These are phyloP conservation scores for Zarea fungicola DNA, from an alignment of 2,329 filamentous ascomycete genomes.

Conservation along the genomic window DNA sequence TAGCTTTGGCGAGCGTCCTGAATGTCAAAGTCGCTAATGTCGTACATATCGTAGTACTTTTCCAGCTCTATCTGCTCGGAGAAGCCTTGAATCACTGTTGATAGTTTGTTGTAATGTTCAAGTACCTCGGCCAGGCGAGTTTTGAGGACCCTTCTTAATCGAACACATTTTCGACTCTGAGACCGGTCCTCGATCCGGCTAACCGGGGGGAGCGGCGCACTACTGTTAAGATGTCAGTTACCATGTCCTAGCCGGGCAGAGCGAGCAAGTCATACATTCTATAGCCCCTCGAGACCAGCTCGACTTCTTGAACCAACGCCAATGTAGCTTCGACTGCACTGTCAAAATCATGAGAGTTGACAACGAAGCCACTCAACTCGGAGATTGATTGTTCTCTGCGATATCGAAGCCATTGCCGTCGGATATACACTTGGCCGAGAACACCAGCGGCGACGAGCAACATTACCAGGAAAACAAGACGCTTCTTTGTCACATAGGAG, in stretches of 20 bases:
- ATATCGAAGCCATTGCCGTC: slow-evolving; percentile 76
- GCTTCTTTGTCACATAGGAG: slow-evolving; percentile 51
- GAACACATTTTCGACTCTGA: slow-evolving; percentile 71
- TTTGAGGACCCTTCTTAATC: slow-evolving; percentile 71
- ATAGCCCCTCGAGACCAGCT: slow-evolving; percentile 87
- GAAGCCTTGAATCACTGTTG: slow-evolving; percentile 62
- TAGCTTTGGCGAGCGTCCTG: slow-evolving; percentile 63
- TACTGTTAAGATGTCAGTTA: slow-evolving; percentile 46
- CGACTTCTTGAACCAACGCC: slow-evolving; percentile 87
- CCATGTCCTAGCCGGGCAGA: background rate
- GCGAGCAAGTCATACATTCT: slow-evolving; percentile 55
- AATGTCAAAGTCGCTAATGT: slow-evolving; percentile 68
- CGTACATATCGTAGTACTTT: slow-evolving; percentile 88
- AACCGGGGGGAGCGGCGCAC: slow-evolving; percentile 84
- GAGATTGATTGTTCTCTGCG: slow-evolving; percentile 69
- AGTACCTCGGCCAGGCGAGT: slow-evolving; percentile 66
- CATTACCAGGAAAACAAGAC: slow-evolving; percentile 43
- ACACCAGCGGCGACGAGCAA: slow-evolving; percentile 50
- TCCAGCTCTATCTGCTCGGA: slow-evolving; percentile 78
- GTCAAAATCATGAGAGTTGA: slow-evolving; percentile 75
- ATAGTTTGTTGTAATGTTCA: slow-evolving; percentile 65
- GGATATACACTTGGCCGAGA: slow-evolving; percentile 63
- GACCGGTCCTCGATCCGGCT: slow-evolving; percentile 81
- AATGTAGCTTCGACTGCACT: slow-evolving; percentile 69
- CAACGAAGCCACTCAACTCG: slow-evolving; percentile 63